Base-by-base conservation (phyloP, 768 basidiomycete species). In the Pulveroboletus sp. region DNA sequence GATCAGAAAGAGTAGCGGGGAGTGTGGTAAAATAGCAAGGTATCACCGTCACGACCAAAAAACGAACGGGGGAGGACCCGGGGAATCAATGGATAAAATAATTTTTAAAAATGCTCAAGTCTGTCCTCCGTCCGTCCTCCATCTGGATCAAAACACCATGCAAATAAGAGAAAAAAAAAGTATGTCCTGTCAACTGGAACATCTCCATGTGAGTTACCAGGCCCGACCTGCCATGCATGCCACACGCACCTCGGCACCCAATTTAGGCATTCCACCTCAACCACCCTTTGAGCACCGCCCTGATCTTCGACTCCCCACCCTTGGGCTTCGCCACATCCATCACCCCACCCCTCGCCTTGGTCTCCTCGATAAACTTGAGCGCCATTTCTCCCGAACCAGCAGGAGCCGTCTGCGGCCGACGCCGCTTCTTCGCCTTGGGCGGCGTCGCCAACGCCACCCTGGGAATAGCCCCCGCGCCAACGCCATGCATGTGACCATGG, bases 371-470 rank as follows among this genome's bases (percentile, higher is more conserved):
- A 34, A 61, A 62, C 50, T 43, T 49, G 48, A 44, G 24, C 4
- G 53, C n/a, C 5, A 43, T 23, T 5, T 59, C 57, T 2, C 59
- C 52, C 13, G 31, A 33, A 17, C 50, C 49, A 4, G 23, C 31
- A 23, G 63, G 63, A 0, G 65, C 63, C 2, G 63, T 67, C 42
- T 63, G 63, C 37, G 63, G 63, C 11, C 65, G 59, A 20, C 29
- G 35, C 9, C 39, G 53, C 40, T 48, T 52, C 43, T 14, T 49
- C 20, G 34, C 20, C 32, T 47, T 61, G 7, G 43, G 10, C 4
- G 57, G 31, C 9, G 50, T 38, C 32, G 20, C 40, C 39, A 27
- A 14, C 24, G 24, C 40, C 20, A 25, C 19, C 42, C 27, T 29
- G 17, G 52, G 40, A 8, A 8, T n/a, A 8, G 35, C 17, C 36